phyloP scores from a whole-genome alignment of 768 basidiomycete species.

The Lactifluus subvellereus region DNA sequence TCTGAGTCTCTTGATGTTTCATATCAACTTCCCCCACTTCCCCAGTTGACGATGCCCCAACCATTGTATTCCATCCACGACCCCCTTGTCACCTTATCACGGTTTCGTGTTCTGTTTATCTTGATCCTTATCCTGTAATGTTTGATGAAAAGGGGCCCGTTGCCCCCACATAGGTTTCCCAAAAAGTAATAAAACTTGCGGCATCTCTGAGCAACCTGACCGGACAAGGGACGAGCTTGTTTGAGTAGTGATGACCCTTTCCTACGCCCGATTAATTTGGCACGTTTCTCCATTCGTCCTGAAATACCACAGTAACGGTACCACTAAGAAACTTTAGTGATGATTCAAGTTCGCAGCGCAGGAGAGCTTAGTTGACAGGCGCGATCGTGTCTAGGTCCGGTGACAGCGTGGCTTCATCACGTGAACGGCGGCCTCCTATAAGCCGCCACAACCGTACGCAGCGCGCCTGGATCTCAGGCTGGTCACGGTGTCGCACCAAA shows the following conservation, averaged over 20 bases:
- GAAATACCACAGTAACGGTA: neutral
- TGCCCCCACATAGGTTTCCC: slow-evolving; percentile 7
- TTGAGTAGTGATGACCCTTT: neutral
- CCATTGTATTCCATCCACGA: slow-evolving; percentile 14
- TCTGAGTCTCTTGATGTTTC: slow-evolving; percentile 8
- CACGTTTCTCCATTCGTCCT: slow-evolving; percentile 3
- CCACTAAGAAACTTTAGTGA: neutral
- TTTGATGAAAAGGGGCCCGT: slow-evolving; percentile 3
- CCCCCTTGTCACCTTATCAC: slow-evolving; percentile 6
- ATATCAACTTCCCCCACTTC: neutral
- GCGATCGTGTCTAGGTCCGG: neutral
- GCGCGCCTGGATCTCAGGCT: no score
- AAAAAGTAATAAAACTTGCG: slow-evolving; percentile 5
- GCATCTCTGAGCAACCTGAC: neutral
- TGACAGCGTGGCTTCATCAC: slow-evolving; percentile 4
- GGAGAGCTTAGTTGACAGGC: slow-evolving; percentile 5
- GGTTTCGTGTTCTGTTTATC: slow-evolving; percentile 9
- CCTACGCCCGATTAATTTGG: neutral
- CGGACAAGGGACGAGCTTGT: neutral
- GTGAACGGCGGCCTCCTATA: neutral
- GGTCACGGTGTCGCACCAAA: neutral
- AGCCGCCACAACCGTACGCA: neutral
- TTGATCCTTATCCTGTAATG: slow-evolving; percentile 17
- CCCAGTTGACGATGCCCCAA: slow-evolving; percentile 5
- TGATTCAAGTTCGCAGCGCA: neutral